Conservation (phyloP, 176 grass and related monocot species). For the Dactylis glomerata region DNA sequence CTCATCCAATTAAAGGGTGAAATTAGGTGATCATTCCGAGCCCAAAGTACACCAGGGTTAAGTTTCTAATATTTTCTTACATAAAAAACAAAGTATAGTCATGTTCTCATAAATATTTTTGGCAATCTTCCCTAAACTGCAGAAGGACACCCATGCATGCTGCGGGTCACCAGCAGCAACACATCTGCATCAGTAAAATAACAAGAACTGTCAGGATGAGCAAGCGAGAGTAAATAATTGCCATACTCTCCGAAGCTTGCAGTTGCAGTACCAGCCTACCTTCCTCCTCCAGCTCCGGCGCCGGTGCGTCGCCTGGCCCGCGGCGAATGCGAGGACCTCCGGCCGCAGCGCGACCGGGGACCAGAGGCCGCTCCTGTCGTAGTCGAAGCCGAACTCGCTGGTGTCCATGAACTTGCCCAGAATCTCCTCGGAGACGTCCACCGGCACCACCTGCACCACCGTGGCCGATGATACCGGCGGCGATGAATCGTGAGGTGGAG, state of each 20-base stretch:
- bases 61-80: background rate
- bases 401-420: conserved; percentile 72
- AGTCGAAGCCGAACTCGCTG: conserved; percentile 80
- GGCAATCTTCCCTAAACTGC: background rate
- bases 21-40: background rate
- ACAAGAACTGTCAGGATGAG: conserved; percentile 1
- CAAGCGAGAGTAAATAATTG: background rate
- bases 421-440: conserved; percentile 61
- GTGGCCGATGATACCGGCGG: background rate
- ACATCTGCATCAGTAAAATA: conserved; percentile 23
- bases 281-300: conserved; percentile 37
- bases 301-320: background rate
- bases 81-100: background rate
- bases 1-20: background rate
- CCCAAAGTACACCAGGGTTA: background rate
- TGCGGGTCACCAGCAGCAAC: conserved; percentile 44
- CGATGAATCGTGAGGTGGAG: background rate
- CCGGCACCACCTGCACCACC: conserved; percentile 63
- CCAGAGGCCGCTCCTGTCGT: conserved; percentile 75
- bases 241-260: background rate
- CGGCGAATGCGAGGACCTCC: conserved; percentile 24
- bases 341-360: conserved; percentile 63
- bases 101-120: background rate
- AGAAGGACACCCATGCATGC: background rate
- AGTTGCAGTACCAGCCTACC: background rate